phyloP scores from a whole-genome alignment of 2,329 filamentous ascomycete genomes.

The Colletotrichum brevisporum region DNA sequence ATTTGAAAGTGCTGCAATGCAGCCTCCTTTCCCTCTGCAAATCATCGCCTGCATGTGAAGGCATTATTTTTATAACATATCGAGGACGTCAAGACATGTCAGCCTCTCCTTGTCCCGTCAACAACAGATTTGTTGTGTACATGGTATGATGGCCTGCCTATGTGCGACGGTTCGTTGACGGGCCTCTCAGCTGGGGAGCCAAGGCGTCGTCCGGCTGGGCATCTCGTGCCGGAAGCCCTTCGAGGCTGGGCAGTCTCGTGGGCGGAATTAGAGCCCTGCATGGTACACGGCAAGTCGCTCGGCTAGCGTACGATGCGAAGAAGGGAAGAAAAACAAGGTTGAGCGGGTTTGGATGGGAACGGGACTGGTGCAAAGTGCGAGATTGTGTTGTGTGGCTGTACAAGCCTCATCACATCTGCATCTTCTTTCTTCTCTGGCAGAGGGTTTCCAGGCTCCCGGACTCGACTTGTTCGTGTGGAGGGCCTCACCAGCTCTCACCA shows the following conservation, averaged over 20 bases:
- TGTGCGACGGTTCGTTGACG: slow-evolving; percentile 27
- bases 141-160: not conserved
- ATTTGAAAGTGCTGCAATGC: too few relatives aligned
- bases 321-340: not conserved
- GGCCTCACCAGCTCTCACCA: too few relatives aligned
- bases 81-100: slow-evolving; percentile 2
- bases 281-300: not conserved
- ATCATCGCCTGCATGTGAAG: slow-evolving; percentile 9
- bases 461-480: too few relatives aligned
- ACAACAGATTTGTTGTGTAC: not conserved
- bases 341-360: not conserved
- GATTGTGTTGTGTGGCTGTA: slow-evolving; percentile 14
- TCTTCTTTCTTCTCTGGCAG: not conserved
- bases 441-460: too few relatives aligned
- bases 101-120: slow-evolving; percentile 22
- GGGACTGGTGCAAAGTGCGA: not conserved
- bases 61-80: not conserved
- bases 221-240: slow-evolving; percentile 1
- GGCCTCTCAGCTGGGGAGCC: slow-evolving; percentile 31
- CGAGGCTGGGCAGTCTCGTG: slow-evolving; percentile 20
- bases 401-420: slow-evolving; percentile 16
- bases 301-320: slow-evolving; percentile 5
- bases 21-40: too few relatives aligned
- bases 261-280: slow-evolving; percentile 13
- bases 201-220: slow-evolving; percentile 33